These are phyloP conservation scores for Suhomyces emberorum DNA, from an alignment of 805 yeast species.

Conservation along the genomic window DNA sequence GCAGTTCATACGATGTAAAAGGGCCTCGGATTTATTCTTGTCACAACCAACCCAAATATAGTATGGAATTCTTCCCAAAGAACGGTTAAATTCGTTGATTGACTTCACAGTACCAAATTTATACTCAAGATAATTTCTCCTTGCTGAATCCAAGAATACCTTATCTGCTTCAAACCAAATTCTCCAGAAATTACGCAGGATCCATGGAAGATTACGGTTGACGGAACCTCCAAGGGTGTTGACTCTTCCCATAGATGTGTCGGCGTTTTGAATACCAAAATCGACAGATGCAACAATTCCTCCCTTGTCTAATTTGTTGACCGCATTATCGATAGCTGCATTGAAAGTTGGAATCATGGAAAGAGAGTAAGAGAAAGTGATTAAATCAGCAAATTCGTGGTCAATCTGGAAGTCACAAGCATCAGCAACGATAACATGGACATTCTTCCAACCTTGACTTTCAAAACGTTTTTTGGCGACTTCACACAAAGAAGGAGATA, in stretches of 20 bases:
- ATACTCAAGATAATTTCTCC: conserved; percentile 81
- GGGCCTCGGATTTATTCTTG: conserved; percentile 31
- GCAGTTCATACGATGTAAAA: conserved; percentile 66
- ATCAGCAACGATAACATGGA: conserved; percentile 67
- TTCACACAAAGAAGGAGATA: conserved; percentile 73
- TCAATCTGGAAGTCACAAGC: conserved; percentile 65
- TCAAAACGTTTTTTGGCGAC: conserved; percentile 62
- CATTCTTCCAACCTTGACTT: conserved; percentile 47
- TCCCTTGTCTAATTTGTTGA: conserved; percentile 45
- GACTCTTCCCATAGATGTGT: conserved; percentile 62
- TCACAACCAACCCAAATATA: conserved; percentile 76
- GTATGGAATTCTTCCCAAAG: conserved; percentile 73
- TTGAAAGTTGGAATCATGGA: conserved; percentile 85
- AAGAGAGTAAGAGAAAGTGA: conserved; percentile 76
- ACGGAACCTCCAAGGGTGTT: conserved; percentile 74
- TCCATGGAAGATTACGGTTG: conserved; percentile 73
- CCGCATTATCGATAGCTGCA: conserved; percentile 71
- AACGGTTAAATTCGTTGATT: conserved; percentile 60
- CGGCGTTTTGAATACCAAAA: conserved; percentile 71
- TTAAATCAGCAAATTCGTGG: conserved; percentile 54
- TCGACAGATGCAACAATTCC: conserved; percentile 74
- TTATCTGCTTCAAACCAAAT: conserved; percentile 85
- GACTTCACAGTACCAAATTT: conserved; percentile 79
- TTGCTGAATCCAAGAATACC: conserved; percentile 72
- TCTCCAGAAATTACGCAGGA: conserved; percentile 78